phyloP scores from a whole-genome alignment of 2,329 filamentous ascomycete species.

The Acarospora socialis region DNA sequence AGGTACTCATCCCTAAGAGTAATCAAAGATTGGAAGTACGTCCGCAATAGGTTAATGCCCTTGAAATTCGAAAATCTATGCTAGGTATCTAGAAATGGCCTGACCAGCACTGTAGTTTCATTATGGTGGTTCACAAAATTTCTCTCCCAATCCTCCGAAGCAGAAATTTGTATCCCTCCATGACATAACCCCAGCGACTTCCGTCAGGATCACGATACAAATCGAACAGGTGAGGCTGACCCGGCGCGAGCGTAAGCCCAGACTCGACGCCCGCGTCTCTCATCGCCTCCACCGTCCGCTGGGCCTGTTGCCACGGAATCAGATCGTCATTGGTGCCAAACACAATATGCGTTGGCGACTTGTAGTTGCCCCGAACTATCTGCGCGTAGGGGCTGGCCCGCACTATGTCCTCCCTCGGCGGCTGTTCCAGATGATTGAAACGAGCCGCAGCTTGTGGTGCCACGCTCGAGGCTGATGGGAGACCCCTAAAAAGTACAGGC shows the following conservation, averaged over 20 bases:
- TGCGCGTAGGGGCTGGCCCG: constrained; percentile 20
- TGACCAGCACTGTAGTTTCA: no score
- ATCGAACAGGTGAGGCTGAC: constrained; percentile 11
- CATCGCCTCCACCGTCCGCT: constrained; percentile 15
- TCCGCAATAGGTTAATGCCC: no score
- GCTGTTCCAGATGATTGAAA: background rate
- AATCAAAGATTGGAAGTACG: no score
- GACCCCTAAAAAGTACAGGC: constrained; percentile 17
- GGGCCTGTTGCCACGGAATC: constrained; percentile 21
- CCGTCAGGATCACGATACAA: constrained; percentile 5
- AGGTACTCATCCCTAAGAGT: no score
- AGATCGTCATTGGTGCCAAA: constrained; percentile 21
- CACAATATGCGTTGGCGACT: constrained; percentile 23
- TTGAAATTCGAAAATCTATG: no score
- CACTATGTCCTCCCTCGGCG: constrained; percentile 9
- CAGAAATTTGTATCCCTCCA: constrained; percentile 11
- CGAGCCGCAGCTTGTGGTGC: no score
- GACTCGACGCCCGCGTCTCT: constrained; percentile 12
- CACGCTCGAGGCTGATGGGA: no score
- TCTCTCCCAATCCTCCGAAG: no score
- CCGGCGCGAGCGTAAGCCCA: constrained; percentile 6
- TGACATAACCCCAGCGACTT: constrained; percentile 4
- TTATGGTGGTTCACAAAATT: no score
- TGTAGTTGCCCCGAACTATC: constrained; percentile 19
- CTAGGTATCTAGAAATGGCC: no score